Conservation (phyloP, 345 rosid genomes). For the Hevea brasiliensis region DNA sequence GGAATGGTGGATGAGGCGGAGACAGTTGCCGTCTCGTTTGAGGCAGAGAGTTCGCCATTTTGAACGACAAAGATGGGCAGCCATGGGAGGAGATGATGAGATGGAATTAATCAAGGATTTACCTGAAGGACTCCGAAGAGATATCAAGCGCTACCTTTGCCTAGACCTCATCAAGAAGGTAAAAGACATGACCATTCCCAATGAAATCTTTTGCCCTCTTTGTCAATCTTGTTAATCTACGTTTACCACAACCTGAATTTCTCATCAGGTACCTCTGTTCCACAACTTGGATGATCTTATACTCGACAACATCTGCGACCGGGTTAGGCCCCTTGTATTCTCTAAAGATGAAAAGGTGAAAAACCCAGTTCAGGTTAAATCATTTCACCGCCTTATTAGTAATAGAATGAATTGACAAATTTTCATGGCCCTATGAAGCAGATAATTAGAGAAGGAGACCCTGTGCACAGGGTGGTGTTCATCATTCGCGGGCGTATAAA, state of each 20-base stretch:
- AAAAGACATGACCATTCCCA: neutral
- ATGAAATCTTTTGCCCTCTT: neutral
- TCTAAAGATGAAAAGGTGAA: constrained; percentile 84
- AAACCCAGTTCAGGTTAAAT: neutral
- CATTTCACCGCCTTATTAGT: neutral
- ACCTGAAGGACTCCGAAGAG: constrained; percentile 87
- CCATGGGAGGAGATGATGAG: constrained; percentile 79
- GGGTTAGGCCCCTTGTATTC: constrained; percentile 68
- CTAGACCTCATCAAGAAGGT: constrained; percentile 83
- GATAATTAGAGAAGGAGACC: constrained; percentile 96
- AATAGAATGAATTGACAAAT: neutral
- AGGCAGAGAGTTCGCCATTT: constrained; percentile 77
- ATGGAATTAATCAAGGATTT: constrained; percentile 65
- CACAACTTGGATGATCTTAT: constrained; percentile 77
- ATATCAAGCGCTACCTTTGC: constrained; percentile 82
- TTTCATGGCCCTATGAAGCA: constrained; percentile 18
- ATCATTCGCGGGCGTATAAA: constrained; percentile 56
- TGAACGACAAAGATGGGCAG: constrained; percentile 69
- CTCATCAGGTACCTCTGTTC: constrained; percentile 70
- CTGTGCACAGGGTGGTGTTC: constrained; percentile 77
- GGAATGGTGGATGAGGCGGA: constrained; percentile 94
- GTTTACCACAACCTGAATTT: neutral
- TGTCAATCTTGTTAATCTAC: neutral
- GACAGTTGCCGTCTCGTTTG: constrained; percentile 78
- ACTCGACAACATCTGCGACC: constrained; percentile 91